Evolutionary conservation across 768 basidiomycete genomes (phyloP).

Genomic region (Psilocybe tampanensis): DNA sequence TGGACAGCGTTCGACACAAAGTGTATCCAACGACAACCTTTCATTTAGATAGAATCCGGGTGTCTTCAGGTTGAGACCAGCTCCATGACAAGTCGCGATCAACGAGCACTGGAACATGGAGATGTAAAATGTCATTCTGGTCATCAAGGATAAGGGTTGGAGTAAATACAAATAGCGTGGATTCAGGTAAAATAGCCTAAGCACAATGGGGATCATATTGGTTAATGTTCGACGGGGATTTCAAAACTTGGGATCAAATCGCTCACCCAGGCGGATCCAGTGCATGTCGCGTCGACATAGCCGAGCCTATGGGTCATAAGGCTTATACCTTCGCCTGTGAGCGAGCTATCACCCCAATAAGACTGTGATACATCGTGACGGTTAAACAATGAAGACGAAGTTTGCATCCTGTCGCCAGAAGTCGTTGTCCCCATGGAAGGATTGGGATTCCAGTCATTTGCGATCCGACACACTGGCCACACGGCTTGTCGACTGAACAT

Average conservation of each 20-base stretch:
- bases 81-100: not conserved
- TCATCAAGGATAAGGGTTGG: too few species aligned
- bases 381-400: too few species aligned
- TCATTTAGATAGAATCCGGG: not conserved
- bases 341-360: too few species aligned
- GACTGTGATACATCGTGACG: too few species aligned
- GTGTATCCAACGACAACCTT: not conserved
- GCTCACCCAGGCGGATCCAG: not conserved
- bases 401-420: too few species aligned
- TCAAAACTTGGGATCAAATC: not conserved
- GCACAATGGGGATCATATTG: not conserved
- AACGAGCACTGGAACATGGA: not conserved
- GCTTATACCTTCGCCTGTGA: too few species aligned
- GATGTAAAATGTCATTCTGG: too few species aligned
- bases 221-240: not conserved
- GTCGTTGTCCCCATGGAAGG: too few species aligned
- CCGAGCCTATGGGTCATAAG: not conserved
- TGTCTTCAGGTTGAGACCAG: not conserved
- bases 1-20: not conserved
- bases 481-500: not conserved
- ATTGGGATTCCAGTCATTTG: not conserved
- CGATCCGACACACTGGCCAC: slow-evolving; percentile 14
- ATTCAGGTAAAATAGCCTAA: not conserved
- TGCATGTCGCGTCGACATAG: not conserved
- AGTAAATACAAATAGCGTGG: too few species aligned